Conservation (phyloP, 371 early-diverging fungal species). For the Mucor circinelloides region DNA sequence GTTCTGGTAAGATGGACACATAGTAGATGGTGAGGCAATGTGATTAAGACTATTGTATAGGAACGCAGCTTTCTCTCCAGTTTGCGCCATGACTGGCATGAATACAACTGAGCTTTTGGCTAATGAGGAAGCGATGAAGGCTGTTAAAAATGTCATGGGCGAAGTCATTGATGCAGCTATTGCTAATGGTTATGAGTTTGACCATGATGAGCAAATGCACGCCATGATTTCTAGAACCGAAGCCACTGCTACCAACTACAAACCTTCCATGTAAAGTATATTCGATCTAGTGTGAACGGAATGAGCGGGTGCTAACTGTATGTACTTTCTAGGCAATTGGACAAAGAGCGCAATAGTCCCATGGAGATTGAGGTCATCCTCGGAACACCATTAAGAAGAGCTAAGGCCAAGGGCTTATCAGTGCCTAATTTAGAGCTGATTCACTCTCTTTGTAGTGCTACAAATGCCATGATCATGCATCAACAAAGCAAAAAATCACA, state of each 20-base stretch:
- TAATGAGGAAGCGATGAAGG: constrained; percentile 50
- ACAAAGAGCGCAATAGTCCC: constrained; percentile 61
- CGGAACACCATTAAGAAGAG: constrained; percentile 61
- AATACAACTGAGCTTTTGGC: constrained; percentile 64
- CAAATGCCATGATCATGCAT: constrained; percentile 8
- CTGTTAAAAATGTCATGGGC: constrained; percentile 57
- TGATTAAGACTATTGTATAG: constrained; percentile 23
- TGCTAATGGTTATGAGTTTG: constrained; percentile 50
- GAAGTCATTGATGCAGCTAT: constrained; percentile 68
- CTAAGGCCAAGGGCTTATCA: constrained; percentile 46
- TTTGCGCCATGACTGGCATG: constrained; percentile 71
- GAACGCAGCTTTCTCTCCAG: constrained; percentile 80
- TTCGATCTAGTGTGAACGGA: neutral
- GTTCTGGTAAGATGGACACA: constrained; percentile 59
- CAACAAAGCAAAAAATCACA: neutral
- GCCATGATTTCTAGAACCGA: constrained; percentile 52
- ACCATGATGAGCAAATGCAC: constrained; percentile 46
- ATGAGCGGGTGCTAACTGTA: neutral
- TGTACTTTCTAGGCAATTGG: constrained; percentile 45
- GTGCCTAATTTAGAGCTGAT: constrained; percentile 49
- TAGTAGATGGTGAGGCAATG: neutral
- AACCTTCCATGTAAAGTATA: constrained; percentile 61
- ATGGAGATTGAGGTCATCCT: constrained; percentile 73
- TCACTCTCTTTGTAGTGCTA: constrained; percentile 18
- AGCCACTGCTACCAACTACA: constrained; percentile 54